Base-by-base conservation (phyloP, 192 early-diverging fungal species). In the Helicostylum pulchrum region DNA sequence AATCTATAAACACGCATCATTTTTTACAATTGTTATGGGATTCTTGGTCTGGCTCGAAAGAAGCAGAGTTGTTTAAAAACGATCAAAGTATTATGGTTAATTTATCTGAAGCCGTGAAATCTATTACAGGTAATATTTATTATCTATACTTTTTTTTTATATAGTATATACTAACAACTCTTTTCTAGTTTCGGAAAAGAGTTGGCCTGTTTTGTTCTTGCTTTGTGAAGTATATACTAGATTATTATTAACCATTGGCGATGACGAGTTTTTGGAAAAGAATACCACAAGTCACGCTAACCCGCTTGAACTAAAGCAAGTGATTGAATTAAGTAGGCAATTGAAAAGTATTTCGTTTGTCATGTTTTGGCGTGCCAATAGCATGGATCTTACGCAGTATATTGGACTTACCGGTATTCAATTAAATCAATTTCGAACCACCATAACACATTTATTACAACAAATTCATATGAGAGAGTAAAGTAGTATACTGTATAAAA, bases 401-500 rank as follows among this genome's bases (percentile, higher is more conserved):
- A 12, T 75, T 4, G 63, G 54, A 11, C 55, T 65, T 0, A 71
- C 74, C 8, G 69, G 74, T 20, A 79, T 85, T 8, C 74, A 67
- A 17, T 55, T 87, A 12, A 68, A 68, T 26, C 81, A 85, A 56
- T 59, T 94, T 34, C 74, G 85, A 7, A 78, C 85, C 14, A 78
- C 80, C 11, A 76, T 89, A 3, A 89, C 90, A 0, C 78, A 78
- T 30, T 64, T 93, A 26, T 77, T 91, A 5, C 85, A 84, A 46
- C 93, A 94, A 59, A 77, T 94, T 17, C 86, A 91, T 70, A 80
- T 84, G 11, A 77, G 89, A 78, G 88, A 92, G 81, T 88, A 80
- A 48, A 65, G 81, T 78, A 9, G 1, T 12, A 0, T 19, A 6
- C 14, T 10, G 20, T n/a, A 8, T 19, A 19, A 32, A n/a, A 15